Evolutionary conservation across 1,139 yeast genomes (phyloP).

Genomic region (Geotrichum europaeum): DNA sequence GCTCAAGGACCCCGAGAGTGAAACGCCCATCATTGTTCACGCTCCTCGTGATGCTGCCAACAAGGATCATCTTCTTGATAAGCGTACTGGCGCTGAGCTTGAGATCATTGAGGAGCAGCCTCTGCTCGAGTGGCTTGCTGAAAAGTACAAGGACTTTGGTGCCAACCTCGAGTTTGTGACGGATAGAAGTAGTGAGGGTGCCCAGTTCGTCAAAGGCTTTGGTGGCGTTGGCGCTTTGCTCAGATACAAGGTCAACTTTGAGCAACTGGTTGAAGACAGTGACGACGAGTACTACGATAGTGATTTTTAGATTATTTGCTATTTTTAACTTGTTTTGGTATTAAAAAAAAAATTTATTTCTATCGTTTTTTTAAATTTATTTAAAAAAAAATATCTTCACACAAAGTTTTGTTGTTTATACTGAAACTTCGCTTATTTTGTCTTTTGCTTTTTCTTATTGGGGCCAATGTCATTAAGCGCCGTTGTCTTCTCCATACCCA

Average conservation of each 20-base stretch:
- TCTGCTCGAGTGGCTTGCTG: slow-evolving; percentile 95
- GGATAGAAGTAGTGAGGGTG: slow-evolving; percentile 95
- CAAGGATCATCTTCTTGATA: slow-evolving; percentile 72
- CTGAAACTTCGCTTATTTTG: slow-evolving; percentile 1
- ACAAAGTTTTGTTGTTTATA: no score
- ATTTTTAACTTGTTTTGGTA: not conserved
- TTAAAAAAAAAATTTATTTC: no score
- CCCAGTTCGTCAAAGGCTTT: slow-evolving; percentile 94
- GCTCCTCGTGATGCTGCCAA: slow-evolving; percentile 52
- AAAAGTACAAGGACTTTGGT: slow-evolving; percentile 88
- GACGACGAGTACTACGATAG: slow-evolving; percentile 87
- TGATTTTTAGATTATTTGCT: slow-evolving; percentile 29
- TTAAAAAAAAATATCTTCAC: no score
- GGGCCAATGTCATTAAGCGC: slow-evolving; percentile 58
- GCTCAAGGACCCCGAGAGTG: slow-evolving; percentile 77
- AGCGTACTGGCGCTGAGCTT: slow-evolving; percentile 82
- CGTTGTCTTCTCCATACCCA: slow-evolving; percentile 63
- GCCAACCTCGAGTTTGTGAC: slow-evolving; percentile 94
- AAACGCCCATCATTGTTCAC: slow-evolving; percentile 59
- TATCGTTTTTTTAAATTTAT: no score
- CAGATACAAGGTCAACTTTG: slow-evolving; percentile 95
- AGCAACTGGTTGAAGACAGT: slow-evolving; percentile 82
- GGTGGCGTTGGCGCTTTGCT: slow-evolving; percentile 98
- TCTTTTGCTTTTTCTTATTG: slow-evolving; percentile 31
- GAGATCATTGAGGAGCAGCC: slow-evolving; percentile 78